Conservation (phyloP, 148 eudicot species). For the Chenopodium album region DNA sequence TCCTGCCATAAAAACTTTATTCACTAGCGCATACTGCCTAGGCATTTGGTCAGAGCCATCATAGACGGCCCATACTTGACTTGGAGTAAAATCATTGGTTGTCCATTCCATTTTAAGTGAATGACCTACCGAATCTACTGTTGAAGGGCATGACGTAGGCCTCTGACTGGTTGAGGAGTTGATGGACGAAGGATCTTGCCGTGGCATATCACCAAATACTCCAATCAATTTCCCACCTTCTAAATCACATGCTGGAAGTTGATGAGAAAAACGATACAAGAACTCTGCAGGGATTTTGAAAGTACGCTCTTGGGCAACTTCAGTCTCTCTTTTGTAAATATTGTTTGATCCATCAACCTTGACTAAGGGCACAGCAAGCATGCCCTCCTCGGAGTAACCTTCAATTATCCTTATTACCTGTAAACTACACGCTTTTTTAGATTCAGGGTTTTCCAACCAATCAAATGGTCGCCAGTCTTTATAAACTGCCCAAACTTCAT, state of each 20-base stretch:
- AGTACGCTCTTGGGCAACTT: slow-evolving; percentile 3
- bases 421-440: slow-evolving; percentile 38
- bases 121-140: neutral
- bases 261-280: slow-evolving; percentile 50
- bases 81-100: slow-evolving; percentile 21
- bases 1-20: slow-evolving; percentile 16
- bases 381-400: slow-evolving; percentile 21
- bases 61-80: slow-evolving; percentile 37
- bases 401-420: slow-evolving; percentile 46
- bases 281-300: slow-evolving; percentile 36
- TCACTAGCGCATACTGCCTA: slow-evolving; percentile 27
- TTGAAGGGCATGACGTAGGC: neutral
- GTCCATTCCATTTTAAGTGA: slow-evolving; percentile 31
- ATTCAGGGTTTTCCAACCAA: slow-evolving; percentile 47
- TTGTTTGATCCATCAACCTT: slow-evolving; percentile 18
- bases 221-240: slow-evolving; percentile 39
- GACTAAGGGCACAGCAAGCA: slow-evolving; percentile 23
- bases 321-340: slow-evolving; percentile 20
- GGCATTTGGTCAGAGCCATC: slow-evolving; percentile 31
- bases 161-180: slow-evolving; percentile 9
- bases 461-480: slow-evolving; percentile 49
- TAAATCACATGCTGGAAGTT: slow-evolving; percentile 42
- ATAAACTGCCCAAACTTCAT: slow-evolving; percentile 67
- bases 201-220: slow-evolving; percentile 34
- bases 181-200: slow-evolving; percentile 36